Conservation (phyloP, 2,329 filamentous ascomycete genomes). For the Hirsutella minnesotensis region DNA sequence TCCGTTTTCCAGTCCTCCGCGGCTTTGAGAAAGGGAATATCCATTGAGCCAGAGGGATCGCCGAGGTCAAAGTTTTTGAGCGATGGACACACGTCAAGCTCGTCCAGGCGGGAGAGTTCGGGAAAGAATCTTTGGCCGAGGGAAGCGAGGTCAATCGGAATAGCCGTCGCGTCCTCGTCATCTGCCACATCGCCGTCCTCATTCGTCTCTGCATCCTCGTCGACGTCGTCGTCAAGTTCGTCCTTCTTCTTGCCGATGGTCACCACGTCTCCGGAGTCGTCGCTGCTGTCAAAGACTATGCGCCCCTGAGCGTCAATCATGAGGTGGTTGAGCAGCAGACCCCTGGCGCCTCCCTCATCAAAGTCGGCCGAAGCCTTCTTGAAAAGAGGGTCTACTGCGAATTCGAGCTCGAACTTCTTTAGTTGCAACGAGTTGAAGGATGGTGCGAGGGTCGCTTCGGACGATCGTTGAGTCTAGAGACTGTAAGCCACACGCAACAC, state of each 20-base stretch:
- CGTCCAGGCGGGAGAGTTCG: slow-evolving; percentile 62
- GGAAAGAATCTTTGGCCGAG: slow-evolving; percentile 79
- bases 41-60: slow-evolving; percentile 69
- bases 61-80: slow-evolving; percentile 89
- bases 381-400: slow-evolving; percentile 94
- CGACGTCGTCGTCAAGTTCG: slow-evolving; percentile 25
- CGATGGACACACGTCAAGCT: slow-evolving; percentile 87
- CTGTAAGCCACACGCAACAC: background rate
- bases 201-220: slow-evolving; percentile 26
- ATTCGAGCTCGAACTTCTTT: slow-evolving; percentile 96
- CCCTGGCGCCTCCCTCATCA: slow-evolving; percentile 94
- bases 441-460: slow-evolving; percentile 84
- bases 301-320: slow-evolving; percentile 84
- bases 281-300: slow-evolving; percentile 97
- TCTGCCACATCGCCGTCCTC: slow-evolving; percentile 30
- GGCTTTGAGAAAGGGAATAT: slow-evolving; percentile 85
- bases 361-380: slow-evolving; percentile 98
- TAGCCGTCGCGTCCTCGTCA: slow-evolving; percentile 36
- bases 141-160: slow-evolving; percentile 66
- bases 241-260: slow-evolving; percentile 21
- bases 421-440: slow-evolving; percentile 81
- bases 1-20: slow-evolving; percentile 75
- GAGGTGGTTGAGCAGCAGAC: slow-evolving; percentile 87
- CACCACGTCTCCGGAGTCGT: slow-evolving; percentile 54
- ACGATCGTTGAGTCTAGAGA: slow-evolving; percentile 56